A percentile compares a stretch with the other conserved stretches of the same genome.
Conservation (phyloP, 2,329 filamentous ascomycete genomes). For the Trichoderma oligosporum region DNA sequence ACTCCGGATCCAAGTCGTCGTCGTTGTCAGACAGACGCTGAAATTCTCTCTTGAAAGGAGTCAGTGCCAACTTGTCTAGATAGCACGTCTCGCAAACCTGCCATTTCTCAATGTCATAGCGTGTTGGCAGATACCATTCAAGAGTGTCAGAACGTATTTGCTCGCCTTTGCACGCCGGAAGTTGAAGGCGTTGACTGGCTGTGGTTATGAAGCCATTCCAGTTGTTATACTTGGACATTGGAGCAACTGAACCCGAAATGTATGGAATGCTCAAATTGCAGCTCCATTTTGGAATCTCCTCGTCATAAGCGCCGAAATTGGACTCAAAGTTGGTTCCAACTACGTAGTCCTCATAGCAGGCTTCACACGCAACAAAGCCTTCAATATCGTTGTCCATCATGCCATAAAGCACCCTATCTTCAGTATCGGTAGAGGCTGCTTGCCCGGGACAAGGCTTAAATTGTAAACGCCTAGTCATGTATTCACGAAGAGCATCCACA, state of each 20-base stretch:
- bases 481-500: constrained; percentile 27
- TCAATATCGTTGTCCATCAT: constrained; percentile 29
- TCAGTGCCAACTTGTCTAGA: constrained; percentile 32
- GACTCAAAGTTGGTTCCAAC: constrained; percentile 29
- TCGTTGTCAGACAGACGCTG: constrained; percentile 7
- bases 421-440: constrained; percentile 21
- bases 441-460: constrained; percentile 32
- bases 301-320: constrained; percentile 26
- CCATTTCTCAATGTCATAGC: constrained; percentile 24
- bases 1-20: neutral
- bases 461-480: constrained; percentile 27
- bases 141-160: constrained; percentile 22
- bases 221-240: constrained; percentile 24
- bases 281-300: constrained; percentile 27
- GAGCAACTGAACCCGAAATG: constrained; percentile 21
- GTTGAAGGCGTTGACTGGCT: constrained; percentile 23
- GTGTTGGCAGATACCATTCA: constrained; percentile 28
- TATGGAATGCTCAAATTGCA: constrained; percentile 33
- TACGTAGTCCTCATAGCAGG: constrained; percentile 36
- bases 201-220: constrained; percentile 32
- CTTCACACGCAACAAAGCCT: constrained; percentile 36
- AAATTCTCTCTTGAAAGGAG: constrained; percentile 30
- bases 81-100: constrained; percentile 35
- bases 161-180: constrained; percentile 30
- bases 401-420: constrained; percentile 31